Evolutionary conservation across 2,329 filamentous ascomycete species (phyloP).

Genomic region (Claviceps paspali): DNA sequence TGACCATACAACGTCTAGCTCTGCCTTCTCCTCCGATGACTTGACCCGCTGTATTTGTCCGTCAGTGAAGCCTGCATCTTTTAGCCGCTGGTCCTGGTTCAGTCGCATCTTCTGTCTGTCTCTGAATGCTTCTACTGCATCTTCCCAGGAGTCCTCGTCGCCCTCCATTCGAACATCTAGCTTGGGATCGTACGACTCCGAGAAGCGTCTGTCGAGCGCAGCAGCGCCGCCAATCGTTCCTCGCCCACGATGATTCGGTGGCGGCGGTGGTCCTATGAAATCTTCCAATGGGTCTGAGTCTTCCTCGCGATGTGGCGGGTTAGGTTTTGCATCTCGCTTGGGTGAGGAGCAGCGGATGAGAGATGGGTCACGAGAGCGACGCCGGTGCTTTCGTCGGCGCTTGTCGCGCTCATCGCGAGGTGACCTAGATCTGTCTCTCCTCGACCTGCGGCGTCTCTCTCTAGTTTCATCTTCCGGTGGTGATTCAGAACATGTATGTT

Average conservation of each 20-base stretch:
- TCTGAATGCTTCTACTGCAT: constrained; percentile 60
- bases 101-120: constrained; percentile 68
- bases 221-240: constrained; percentile 46
- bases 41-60: constrained; percentile 49
- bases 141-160: constrained; percentile 54
- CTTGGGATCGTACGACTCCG: constrained; percentile 43
- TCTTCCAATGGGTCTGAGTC: constrained; percentile 59
- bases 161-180: constrained; percentile 39
- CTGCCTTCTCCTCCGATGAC: constrained; percentile 41
- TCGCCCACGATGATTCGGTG: constrained; percentile 44
- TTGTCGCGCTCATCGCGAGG: constrained; percentile 10
- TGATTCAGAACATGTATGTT: background rate
- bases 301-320: constrained; percentile 8
- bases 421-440: constrained; percentile 11
- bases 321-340: background rate
- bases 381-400: constrained; percentile 16
- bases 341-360: background rate
- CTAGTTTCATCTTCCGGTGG: constrained; percentile 1
- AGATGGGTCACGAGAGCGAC: constrained; percentile 13
- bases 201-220: constrained; percentile 70
- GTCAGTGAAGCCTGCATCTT: constrained; percentile 64
- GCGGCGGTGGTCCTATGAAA: constrained; percentile 59
- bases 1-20: constrained; percentile 54
- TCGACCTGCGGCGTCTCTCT: constrained; percentile 6
- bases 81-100: constrained; percentile 60